phyloP scores from a whole-genome alignment of 73 alveolate genomes.

The Paramecium bursaria region DNA sequence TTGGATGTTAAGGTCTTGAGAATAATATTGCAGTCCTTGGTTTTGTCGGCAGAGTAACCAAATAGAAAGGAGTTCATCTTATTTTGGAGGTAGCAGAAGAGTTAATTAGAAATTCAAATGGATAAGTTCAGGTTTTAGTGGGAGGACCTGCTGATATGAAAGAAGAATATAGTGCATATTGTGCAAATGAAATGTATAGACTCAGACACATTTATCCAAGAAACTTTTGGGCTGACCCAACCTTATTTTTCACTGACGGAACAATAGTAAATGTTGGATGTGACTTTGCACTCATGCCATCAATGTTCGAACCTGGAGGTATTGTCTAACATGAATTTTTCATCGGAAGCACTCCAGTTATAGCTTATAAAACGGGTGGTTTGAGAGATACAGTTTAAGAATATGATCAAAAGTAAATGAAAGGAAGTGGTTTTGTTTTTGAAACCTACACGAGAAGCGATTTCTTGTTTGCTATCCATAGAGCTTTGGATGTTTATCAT shows the following conservation, averaged over 20 bases:
- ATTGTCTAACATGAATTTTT: constrained; percentile 99
- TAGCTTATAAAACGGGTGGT: constrained; percentile 99
- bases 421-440: constrained; percentile 96
- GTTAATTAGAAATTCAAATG: constrained; percentile 78
- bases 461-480: constrained; percentile 86
- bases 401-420: constrained; percentile 24
- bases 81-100: constrained; percentile 96
- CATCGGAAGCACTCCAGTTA: constrained; percentile 98
- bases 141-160: constrained; percentile 95
- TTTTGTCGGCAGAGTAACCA: constrained; percentile 97
- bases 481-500: constrained; percentile 86
- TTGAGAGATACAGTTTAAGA: constrained; percentile 83
- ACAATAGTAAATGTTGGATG: constrained; percentile 94
- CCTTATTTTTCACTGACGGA: constrained; percentile 96
- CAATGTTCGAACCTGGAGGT: constrained; percentile 99
- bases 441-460: constrained; percentile 86
- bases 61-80: constrained; percentile 97
- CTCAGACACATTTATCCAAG: constrained; percentile 90
- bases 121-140: constrained; percentile 87
- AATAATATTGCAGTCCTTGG: constrained; percentile 88
- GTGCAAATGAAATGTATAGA: constrained; percentile 86
- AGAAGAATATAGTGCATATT: constrained; percentile 92
- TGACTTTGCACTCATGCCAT: constrained; percentile 98
- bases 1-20: constrained; percentile 84
- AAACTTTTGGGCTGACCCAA: constrained; percentile 98